Conservation (phyloP, 805 yeast genomes). For the Candida pini region DNA sequence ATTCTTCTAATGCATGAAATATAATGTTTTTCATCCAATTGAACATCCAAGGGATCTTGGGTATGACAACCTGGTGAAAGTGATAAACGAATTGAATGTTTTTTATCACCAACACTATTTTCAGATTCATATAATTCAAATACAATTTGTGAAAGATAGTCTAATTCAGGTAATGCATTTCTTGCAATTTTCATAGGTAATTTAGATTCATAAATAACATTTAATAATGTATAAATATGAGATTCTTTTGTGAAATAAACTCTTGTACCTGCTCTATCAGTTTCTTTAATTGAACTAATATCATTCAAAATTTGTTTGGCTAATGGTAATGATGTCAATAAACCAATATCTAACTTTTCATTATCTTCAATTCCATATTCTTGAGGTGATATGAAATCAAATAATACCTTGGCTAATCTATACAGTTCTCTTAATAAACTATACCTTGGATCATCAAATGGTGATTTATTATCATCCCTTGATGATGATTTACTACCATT, state of each 20-base stretch:
- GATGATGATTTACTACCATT: constrained; percentile 26
- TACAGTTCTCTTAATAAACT: constrained; percentile 83
- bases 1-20: constrained; percentile 93
- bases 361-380: constrained; percentile 96
- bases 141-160: constrained; percentile 87
- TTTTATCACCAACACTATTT: constrained; percentile 58
- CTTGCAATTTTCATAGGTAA: constrained; percentile 93
- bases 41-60: constrained; percentile 95
- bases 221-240: constrained; percentile 89
- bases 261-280: constrained; percentile 77
- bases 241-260: constrained; percentile 95
- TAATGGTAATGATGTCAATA: constrained; percentile 87
- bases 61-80: constrained; percentile 98
- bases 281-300: constrained; percentile 69
- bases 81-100: constrained; percentile 86
- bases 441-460: constrained; percentile 76
- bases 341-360: constrained; percentile 93
- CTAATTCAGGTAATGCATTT: constrained; percentile 94
- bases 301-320: constrained; percentile 83
- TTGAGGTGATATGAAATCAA: constrained; percentile 97
- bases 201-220: constrained; percentile 86
- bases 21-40: constrained; percentile 91
- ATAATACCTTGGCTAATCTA: constrained; percentile 82
- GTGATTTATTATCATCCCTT: constrained; percentile 28
- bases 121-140: constrained; percentile 91